Conservation (phyloP, 1,284 basidiomycete species). For the Cryptococcus maquisensis region DNA sequence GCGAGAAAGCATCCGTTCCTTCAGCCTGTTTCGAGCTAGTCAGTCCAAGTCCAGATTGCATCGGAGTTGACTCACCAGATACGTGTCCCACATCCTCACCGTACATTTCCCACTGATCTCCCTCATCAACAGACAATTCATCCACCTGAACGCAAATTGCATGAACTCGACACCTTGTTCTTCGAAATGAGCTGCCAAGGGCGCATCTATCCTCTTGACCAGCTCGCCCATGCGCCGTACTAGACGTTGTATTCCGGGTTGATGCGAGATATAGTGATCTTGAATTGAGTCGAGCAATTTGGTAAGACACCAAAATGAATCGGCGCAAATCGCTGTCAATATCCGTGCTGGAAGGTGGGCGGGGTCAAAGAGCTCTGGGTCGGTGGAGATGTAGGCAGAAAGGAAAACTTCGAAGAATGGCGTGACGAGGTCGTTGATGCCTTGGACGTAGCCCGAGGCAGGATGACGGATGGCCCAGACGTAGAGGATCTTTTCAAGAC, state of each 20-base stretch:
- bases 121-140: constrained; percentile 95
- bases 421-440: constrained; percentile 79
- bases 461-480: constrained; percentile 98
- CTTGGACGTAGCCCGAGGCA: constrained; percentile 93
- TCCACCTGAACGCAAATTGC: constrained; percentile 98
- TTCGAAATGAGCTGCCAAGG: constrained; percentile 74
- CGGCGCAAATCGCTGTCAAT: constrained; percentile 82
- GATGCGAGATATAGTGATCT: constrained; percentile 92
- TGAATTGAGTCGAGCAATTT: constrained; percentile 91
- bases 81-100: constrained; percentile 98
- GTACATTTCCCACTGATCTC: constrained; percentile 93
- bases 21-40: constrained; percentile 62
- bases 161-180: constrained; percentile 93
- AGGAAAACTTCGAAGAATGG: constrained; percentile 25
- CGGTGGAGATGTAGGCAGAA: constrained; percentile 84
- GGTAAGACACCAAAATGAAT: constrained; percentile 94
- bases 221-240: constrained; percentile 88
- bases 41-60: neutral
- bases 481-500: constrained; percentile 86
- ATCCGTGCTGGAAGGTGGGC: constrained; percentile 64
- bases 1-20: constrained; percentile 89
- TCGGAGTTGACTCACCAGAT: constrained; percentile 63
- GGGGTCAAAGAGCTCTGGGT: constrained; percentile 82
- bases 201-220: constrained; percentile 83
- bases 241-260: constrained; percentile 88